Base-by-base conservation (phyloP, 2,329 filamentous ascomycete genomes). In the Botrytis fabae region DNA sequence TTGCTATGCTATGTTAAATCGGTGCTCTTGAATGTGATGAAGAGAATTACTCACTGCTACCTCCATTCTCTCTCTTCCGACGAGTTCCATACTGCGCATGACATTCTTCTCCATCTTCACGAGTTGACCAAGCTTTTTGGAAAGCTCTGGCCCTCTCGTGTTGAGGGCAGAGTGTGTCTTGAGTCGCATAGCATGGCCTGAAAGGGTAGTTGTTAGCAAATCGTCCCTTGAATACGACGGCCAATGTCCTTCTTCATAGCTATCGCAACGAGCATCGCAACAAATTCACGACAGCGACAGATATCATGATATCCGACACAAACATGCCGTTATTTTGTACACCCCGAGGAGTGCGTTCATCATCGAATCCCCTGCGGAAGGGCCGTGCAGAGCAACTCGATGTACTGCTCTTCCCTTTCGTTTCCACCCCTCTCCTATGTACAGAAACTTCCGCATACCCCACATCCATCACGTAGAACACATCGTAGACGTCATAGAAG, bases 81-180 rank as follows among this genome's bases (percentile, higher is more conserved):
- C 96, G 68, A 94, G 88, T 83, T 99, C 96, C 88, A 98, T 91
- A 82, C 94, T 98, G 83, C 96, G 94, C 96, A 99, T 99, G 73
- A 98, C 93, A 82, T 99, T 98, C 91, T 99, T 99, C 86, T 99
- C 96, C 96, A 99, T 99, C 90, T 99, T 99, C 76, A 99, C 96
- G 70, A 99, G 89, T 85, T 97, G 93, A 59, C 95, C 94, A 75
- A 99, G 91, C 89, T 99, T 99, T 89, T 97, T 98, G 74, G 96
- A 92, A 74, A 99, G 91, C 80, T 99, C 96, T 68, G 80, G 89
- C 76, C 89, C 89, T 9, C 64, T 68, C 18, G 64, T 68, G 9
- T 68, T 68, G 77, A 94, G 94, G 79, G 92, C 91, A 78, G 92
- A 93, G 76, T 92, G 92, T 61, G 92, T 87, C 79, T 91, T 92